Base-by-base conservation (phyloP, 331 rosid species). In the Pyrus hybrid region DNA sequence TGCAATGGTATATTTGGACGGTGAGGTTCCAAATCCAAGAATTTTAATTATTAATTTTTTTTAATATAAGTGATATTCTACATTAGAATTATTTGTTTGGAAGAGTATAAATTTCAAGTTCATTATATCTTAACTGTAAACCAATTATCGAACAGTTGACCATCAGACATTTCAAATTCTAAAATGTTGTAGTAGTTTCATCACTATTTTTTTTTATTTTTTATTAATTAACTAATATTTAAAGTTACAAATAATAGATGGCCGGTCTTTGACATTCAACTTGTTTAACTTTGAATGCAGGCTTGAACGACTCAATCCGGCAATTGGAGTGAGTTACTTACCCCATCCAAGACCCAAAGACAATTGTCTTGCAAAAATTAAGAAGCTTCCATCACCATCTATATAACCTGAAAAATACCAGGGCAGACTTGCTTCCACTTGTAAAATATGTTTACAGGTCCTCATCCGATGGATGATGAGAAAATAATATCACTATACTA, bases 261-360 rank as follows among this genome's bases (percentile, higher is more conserved):
- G 49, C 49, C 16, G 1, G 76, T 14, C 11, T 16, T 23, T 72
- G 67, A 35, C 4, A 11, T 43, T 43, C 49, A 43, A 43, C 49
- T 43, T 43, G 49, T 43, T 43, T 1, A 43, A 43, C 49, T 43
- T 33, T 22, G 76, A 28, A 10, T 68, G 65, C 83, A 84, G 81
- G 57, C 79, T 84, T 3, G 83, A 84, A 76, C 61, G 30, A 69
- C 76, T 78, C 29, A 84, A 79, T 58, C 88, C 81, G 11, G 74
- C 67, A 21, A 21, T 81, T 67, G 58, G 30, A 71, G 58, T 79
- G 67, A 32, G 25, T 41, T 84, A 71, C 66, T 65, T 81, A 61
- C 88, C 88, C 11, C 83, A 78, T 81, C 53, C 83, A 68, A 84
- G 80, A 28, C 84, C 87, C 2, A 70, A 68, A 62, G 85, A 84